A percentile compares a stretch with the other conserved stretches of the same genome.
Evolutionary conservation across 768 basidiomycete species (phyloP).

Genomic region (Macrolepiota albuminosa): DNA sequence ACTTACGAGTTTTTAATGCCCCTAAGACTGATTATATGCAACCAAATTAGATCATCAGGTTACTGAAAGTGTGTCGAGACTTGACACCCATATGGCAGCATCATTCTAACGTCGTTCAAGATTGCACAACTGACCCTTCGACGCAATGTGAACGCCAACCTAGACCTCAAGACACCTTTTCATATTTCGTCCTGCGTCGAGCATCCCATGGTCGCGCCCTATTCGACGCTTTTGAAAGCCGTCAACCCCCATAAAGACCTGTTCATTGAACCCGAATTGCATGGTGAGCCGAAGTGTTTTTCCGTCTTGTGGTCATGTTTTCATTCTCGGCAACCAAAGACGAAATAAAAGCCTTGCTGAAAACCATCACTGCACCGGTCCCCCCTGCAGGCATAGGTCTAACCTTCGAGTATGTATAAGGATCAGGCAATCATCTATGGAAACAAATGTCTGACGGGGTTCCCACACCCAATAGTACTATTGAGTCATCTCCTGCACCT

Average conservation of each 20-base stretch:
- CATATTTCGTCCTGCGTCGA: slow-evolving; percentile 22
- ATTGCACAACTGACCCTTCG: slow-evolving; percentile 33
- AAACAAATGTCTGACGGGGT: neutral
- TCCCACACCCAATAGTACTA: neutral
- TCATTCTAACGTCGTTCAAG: slow-evolving; percentile 18
- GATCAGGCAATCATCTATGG: neutral
- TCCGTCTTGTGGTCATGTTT: neutral
- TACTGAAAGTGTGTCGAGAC: slow-evolving; percentile 36
- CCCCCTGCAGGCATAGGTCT: slow-evolving; percentile 1
- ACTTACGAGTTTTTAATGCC: neutral
- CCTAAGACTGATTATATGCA: neutral
- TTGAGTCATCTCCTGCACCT: neutral
- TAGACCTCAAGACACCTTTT: slow-evolving; percentile 22
- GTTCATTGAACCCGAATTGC: slow-evolving; percentile 31
- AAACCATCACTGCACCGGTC: slow-evolving; percentile 4
- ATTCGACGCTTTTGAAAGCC: slow-evolving; percentile 27
- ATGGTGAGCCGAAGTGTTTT: slow-evolving; percentile 19
- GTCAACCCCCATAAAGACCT: slow-evolving; percentile 22
- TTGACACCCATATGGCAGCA: neutral
- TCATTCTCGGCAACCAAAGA: slow-evolving; percentile 1
- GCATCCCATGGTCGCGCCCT: slow-evolving; percentile 30
- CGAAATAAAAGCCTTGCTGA: slow-evolving; percentile 9
- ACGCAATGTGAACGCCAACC: slow-evolving; percentile 19
- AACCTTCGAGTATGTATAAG: slow-evolving; percentile 7
- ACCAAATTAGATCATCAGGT: slow-evolving; percentile 38